Evolutionary conservation across 2,329 filamentous ascomycete genomes (phyloP).

Genomic region (Sporothrix pallida): DNA sequence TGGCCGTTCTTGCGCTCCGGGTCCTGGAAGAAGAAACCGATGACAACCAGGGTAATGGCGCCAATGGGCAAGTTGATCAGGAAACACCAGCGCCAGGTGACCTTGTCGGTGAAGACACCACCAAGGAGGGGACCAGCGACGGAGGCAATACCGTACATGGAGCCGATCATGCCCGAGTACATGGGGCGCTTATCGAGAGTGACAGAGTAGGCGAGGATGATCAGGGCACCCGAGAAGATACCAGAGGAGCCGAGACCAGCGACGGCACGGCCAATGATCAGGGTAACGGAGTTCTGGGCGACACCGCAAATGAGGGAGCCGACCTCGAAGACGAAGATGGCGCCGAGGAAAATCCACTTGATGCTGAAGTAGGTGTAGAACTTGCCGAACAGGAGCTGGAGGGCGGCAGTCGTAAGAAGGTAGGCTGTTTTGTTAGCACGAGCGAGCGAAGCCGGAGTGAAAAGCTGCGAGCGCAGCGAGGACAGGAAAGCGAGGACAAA

Average conservation of each 20-base stretch:
- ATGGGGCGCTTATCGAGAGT: slow-evolving; percentile 38
- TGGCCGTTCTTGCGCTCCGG: slow-evolving; percentile 32
- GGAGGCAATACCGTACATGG: slow-evolving; percentile 51
- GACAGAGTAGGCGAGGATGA: slow-evolving; percentile 45
- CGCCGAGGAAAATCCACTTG: slow-evolving; percentile 45
- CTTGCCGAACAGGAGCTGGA: slow-evolving; percentile 46
- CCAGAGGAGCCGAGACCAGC: slow-evolving; percentile 46
- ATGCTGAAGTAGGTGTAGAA: slow-evolving; percentile 49
- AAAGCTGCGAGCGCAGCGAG: slow-evolving; percentile 18
- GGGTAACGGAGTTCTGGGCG: slow-evolving; percentile 38
- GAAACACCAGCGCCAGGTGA: slow-evolving; percentile 46
- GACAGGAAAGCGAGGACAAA: slow-evolving; percentile 11
- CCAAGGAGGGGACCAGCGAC: slow-evolving; percentile 40
- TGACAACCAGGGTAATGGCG: slow-evolving; percentile 39
- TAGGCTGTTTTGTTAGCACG: slow-evolving; percentile 40
- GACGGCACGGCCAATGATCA: slow-evolving; percentile 40
- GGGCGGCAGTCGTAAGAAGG: slow-evolving; percentile 45
- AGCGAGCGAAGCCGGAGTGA: neutral
- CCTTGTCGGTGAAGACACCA: slow-evolving; percentile 40
- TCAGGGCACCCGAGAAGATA: slow-evolving; percentile 48
- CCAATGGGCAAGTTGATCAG: slow-evolving; percentile 46
- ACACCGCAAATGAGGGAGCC: slow-evolving; percentile 47
- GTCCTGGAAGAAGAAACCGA: slow-evolving; percentile 37
- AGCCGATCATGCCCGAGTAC: slow-evolving; percentile 46
- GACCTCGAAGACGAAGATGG: slow-evolving; percentile 47